Percentiles rank a stretch among this genome's conserved stretches.
phyloP scores from a whole-genome alignment of 441 rosid species.

The Bocquillonia castaneifolia region DNA sequence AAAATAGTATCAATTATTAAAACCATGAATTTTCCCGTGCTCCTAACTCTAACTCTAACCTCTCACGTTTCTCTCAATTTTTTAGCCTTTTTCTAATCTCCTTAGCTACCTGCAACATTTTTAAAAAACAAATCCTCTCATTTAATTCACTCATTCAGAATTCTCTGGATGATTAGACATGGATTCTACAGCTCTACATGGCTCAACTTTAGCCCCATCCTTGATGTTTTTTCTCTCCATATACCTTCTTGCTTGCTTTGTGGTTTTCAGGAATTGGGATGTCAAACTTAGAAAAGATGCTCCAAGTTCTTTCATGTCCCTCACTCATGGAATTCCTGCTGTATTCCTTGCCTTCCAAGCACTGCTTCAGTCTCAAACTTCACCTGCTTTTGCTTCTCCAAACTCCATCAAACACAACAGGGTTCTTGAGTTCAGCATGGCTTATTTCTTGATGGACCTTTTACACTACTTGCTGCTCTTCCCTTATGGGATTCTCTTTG shows the following conservation, averaged over 20 bases:
- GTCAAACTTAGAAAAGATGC: conserved; percentile 47
- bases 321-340: conserved; percentile 79
- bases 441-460: conserved; percentile 69
- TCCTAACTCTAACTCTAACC: neutral
- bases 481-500: conserved; percentile 62
- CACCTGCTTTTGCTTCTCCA: conserved; percentile 41
- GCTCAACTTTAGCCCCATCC: conserved; percentile 32
- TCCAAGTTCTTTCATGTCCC: conserved; percentile 67
- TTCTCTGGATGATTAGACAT: neutral
- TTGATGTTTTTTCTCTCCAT: conserved; percentile 41
- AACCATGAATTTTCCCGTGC: conserved; percentile 5
- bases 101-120: no score
- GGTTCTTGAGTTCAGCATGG: conserved; percentile 69
- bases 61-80: neutral
- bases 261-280: conserved; percentile 57
- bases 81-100: no score
- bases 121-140: no score
- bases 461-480: conserved; percentile 58
- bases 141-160: no score
- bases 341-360: conserved; percentile 43
- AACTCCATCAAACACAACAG: conserved; percentile 46
- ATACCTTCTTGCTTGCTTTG: conserved; percentile 44
- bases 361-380: conserved; percentile 18
- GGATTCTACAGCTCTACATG: conserved; percentile 14
- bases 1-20: neutral